Base-by-base conservation (phyloP, 257 asterid genomes). In the Solanum bukasovii region DNA sequence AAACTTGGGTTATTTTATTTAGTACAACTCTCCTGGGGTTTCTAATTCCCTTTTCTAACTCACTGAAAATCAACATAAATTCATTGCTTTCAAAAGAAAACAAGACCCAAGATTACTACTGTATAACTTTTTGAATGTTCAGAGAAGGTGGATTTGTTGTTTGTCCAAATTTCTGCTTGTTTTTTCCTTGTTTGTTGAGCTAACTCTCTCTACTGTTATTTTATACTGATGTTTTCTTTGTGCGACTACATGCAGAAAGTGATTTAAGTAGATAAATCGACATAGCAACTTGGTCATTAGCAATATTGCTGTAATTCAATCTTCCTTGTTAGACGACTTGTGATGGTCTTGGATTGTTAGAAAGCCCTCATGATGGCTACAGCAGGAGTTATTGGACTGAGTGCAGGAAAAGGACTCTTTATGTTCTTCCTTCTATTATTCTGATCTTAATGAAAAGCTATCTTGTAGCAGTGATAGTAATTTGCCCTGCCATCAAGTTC, bases 301-400 rank as follows among this genome's bases (percentile, higher is more conserved):
- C 14, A 44, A 67, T 38, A 25, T 10, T 49, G 70, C 29, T 63
- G 61, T 29, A 42, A 40, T 72, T 79, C 89, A 82, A 70, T 88
- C 88, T 88, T 89, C 87, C 79, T 84, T 83, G 90, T 85, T 90
- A 90, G 87, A 40, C 23, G 61, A 56, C 67, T 83, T 70, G 77
- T 90, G 85, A 91, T 93, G 94, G 89, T 94, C 63, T 88, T 90
- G 34, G 71, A n/a, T 10, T 21, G 21, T 44, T 86, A 89, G 78
- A 74, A 40, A 82, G 71, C 82, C 83, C 88, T 90, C 90, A 92
- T 88, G 92, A 94, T 96, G 98, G 93, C 98, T 88, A 91, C 94
- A 70, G 92, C 98, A 88, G 98, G 94, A 84, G 96, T 93, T 63
- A 86, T 94, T 79, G 99, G 98, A 59, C 93, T 94, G 42, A 93